Evolutionary conservation across 164 flowering plant species (phyloP).

Genomic region (Tetrastigma voinierianum): DNA sequence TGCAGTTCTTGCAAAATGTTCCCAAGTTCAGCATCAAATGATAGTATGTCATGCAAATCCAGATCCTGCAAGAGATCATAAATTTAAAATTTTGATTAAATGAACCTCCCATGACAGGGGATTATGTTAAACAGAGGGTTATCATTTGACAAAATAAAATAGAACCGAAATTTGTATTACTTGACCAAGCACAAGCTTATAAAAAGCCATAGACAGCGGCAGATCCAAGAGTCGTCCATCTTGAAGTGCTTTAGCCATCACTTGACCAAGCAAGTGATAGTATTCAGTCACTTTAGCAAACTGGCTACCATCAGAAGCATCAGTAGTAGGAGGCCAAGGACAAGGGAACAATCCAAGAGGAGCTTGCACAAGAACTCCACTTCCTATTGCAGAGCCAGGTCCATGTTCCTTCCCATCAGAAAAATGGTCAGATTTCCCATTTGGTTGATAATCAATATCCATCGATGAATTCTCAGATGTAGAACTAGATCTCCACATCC

Average conservation of each 20-base stretch:
- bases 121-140: too few relatives aligned
- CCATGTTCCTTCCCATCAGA: constrained; percentile 5
- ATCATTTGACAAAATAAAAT: background rate
- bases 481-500: constrained; percentile 83
- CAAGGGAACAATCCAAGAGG: constrained; percentile 97
- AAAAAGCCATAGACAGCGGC: constrained; percentile 86
- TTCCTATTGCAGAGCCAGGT: background rate
- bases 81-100: too few relatives aligned
- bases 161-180: constrained; percentile 37
- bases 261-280: constrained; percentile 86
- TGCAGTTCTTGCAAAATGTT: constrained; percentile 83
- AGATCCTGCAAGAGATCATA: constrained; percentile 62
- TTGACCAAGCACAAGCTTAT: constrained; percentile 90
- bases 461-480: constrained; percentile 41
- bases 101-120: too few relatives aligned
- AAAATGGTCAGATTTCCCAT: constrained; percentile 21
- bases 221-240: constrained; percentile 96
- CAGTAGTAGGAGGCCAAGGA: constrained; percentile 82
- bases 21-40: constrained; percentile 84
- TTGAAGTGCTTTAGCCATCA: constrained; percentile 97
- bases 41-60: constrained; percentile 87
- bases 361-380: constrained; percentile 48
- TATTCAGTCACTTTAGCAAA: constrained; percentile 66
- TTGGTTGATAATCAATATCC: constrained; percentile 60
- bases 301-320: constrained; percentile 69